Base-by-base conservation (phyloP, 2,329 filamentous ascomycete species). In the Curvularia lunata region DNA sequence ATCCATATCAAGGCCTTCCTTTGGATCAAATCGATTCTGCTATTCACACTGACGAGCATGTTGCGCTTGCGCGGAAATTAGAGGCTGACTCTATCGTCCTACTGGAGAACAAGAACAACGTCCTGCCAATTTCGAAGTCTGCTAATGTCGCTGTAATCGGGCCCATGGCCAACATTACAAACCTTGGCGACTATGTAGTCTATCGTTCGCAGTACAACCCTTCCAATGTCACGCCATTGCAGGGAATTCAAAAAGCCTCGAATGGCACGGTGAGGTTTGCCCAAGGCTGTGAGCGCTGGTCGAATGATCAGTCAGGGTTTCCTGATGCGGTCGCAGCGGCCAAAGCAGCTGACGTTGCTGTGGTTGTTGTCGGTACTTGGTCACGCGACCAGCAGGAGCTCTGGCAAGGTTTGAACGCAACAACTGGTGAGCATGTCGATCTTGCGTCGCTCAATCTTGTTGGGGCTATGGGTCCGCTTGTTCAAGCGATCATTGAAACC, bases 291-390 rank as follows among this genome's bases (percentile, higher is more conserved):
- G 87, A 91, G 74, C 83, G 87, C 42, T 91, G 88, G 89, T 91
- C 88, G 37, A 86, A 81, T 57, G 86, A 90, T 63, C 79, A 91
- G 61, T 88, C 86, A 4, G 87, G 86, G 1, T 90, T 91, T 62
- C 73, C 81, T 0, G 88, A 86, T 67, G 90, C 90, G 6, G 75
- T 91, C n/a, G 78, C 84, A 0, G 85, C 85, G 0, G 88, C 88
- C 1, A 79, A 87, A 66, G 83, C 82, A 9, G 88, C 89, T 3
- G 89, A 92, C 66, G 85, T 91, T 2, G 89, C 89, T 5, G 83
- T 92, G 5, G 88, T 92, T 0, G 81, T 92, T 0, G 88, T 91
- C 1, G 90, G 89, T 30, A 92, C 89, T 8, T 91, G 89, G 90
- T 87, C 85, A 25, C 84, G 89, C 48, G 90, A 92, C 67, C 89